Conservation (phyloP, 345 rosid species). For the Boechera divaricarpa region DNA sequence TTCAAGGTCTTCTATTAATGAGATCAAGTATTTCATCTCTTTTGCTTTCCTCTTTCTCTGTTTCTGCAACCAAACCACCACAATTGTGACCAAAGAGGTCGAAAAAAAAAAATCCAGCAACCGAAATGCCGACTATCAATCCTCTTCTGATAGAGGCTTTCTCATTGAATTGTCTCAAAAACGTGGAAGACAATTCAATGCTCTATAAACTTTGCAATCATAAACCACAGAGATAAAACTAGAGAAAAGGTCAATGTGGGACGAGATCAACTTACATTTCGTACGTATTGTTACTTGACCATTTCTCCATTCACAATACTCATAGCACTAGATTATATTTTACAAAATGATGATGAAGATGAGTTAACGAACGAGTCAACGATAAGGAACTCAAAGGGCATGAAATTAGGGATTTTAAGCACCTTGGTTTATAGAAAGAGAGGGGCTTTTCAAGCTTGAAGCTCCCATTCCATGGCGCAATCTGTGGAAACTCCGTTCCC, state of each 20-base stretch:
- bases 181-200: no score
- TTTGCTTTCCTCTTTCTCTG: neutral
- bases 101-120: slow-evolving; percentile 30
- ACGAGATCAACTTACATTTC: neutral
- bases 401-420: neutral
- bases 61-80: slow-evolving; percentile 26
- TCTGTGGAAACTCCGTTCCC: neutral
- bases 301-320: neutral
- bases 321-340: neutral
- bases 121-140: slow-evolving; percentile 16
- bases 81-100: neutral
- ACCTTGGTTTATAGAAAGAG: neutral
- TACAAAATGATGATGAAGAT: neutral
- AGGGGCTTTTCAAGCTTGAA: neutral
- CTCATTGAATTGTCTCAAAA: neutral
- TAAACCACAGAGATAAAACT: no score
- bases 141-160: neutral
- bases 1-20: slow-evolving; percentile 51
- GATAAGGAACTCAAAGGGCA: neutral
- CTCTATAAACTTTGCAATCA: neutral
- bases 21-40: slow-evolving; percentile 23
- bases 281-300: neutral
- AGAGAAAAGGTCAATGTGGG: neutral
- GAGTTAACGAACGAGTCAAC: neutral
- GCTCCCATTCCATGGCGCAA: neutral